phyloP scores from a whole-genome alignment of 768 basidiomycete genomes.

The Pleurotus djamor region DNA sequence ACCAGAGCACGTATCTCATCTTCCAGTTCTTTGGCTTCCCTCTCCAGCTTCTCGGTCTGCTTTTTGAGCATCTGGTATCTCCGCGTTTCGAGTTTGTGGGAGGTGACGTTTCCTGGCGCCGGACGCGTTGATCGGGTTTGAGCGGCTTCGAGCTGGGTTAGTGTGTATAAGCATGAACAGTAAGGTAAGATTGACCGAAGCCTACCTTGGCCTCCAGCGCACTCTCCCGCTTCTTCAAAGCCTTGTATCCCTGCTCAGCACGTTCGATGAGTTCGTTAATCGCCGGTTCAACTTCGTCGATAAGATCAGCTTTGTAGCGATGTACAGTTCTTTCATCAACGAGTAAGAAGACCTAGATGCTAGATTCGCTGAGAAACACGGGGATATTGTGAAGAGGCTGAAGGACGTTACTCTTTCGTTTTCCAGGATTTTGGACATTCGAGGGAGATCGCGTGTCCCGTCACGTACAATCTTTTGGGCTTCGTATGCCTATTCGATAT shows the following conservation, averaged over 20 bases:
- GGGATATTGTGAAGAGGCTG: slow-evolving; percentile 11
- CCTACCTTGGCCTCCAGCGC: slow-evolving; percentile 63
- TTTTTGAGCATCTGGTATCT: slow-evolving; percentile 62
- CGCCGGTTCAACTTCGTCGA: slow-evolving; percentile 79
- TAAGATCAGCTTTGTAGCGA: slow-evolving; percentile 71
- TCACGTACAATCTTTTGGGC: slow-evolving; percentile 67
- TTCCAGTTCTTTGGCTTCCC: slow-evolving; percentile 57
- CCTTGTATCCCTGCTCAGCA: slow-evolving; percentile 65
- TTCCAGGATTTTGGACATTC: slow-evolving; percentile 66
- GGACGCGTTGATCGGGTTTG: slow-evolving; percentile 41
- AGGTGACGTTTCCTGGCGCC: slow-evolving; percentile 45
- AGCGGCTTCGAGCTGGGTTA: slow-evolving; percentile 52
- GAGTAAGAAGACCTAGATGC: slow-evolving; percentile 65
- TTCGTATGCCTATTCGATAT: slow-evolving; percentile 50
- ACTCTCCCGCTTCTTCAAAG: slow-evolving; percentile 60
- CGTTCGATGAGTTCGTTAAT: slow-evolving; percentile 72
- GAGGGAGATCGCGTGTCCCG: slow-evolving; percentile 69
- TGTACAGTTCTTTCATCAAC: slow-evolving; percentile 72
- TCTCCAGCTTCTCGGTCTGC: slow-evolving; percentile 67
- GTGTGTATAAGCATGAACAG: background rate
- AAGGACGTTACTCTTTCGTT: slow-evolving; percentile 52
- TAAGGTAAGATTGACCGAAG: background rate
- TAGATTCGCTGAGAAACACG: background rate
- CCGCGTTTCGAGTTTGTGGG: slow-evolving; percentile 66
- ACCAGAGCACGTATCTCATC: slow-evolving; percentile 62